Base-by-base conservation (phyloP, 129 eudicot species). In the Escallonia herrerae region DNA sequence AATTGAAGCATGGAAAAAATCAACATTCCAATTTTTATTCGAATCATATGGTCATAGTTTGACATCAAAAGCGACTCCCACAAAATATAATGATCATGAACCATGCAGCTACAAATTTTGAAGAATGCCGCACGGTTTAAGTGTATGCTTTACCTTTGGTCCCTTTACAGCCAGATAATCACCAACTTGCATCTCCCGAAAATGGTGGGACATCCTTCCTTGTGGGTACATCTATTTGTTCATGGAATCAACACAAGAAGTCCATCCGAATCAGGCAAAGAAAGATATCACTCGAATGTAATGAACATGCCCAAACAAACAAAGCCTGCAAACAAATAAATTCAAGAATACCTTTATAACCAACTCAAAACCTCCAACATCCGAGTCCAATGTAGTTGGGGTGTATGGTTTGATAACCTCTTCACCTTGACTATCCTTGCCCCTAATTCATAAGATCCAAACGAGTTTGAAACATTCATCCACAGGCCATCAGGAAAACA, bases 131-230 rank as follows among this genome's bases (percentile, higher is more conserved):
- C n/a, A 43, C 7, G 45, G 59, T 66, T 8, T 7, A 40, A 60
- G 45, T 48, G 51, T 12, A 39, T 44, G 57, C 33, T 22, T 22
- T 74, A 93, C 98, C 98, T 85, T 85, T 65, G 98, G 98, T 74
- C 98, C 98, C 72, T 72, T 93, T 51, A 93, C 98, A 60, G 86
- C 76, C 80, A 93, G 44, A 72, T 77, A 86, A 74, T 93, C 99
- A 71, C 99, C 96, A 60, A 80, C 96, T 5, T 73, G 74, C 96
- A 93, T 83, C 77, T 93, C 95, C 39, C 99, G 65, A 71, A 93
- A 93, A 75, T 93, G 96, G 70, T 93, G 99, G 6, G 99, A 93
- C 99, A 93, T 93, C 65, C 99, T 72, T 75, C 99, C 96, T 89
- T 85, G 95, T 57, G 99, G 99, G 73, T 93, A 93, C 98, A 93